These are phyloP conservation scores for Artemisia annua DNA, from an alignment of 129 eudicot species.

Conservation along the genomic window DNA sequence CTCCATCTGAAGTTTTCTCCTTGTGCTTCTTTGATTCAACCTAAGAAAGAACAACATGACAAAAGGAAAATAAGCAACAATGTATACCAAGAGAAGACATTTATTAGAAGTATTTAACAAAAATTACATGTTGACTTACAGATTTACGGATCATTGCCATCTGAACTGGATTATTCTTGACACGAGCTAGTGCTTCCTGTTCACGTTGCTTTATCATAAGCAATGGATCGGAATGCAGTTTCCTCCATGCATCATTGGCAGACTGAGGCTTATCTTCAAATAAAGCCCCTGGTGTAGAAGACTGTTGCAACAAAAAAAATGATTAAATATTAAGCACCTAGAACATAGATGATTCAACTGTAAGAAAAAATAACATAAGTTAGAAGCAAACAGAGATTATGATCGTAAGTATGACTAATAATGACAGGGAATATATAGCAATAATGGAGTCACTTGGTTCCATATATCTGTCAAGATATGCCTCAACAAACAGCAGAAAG, in stretches of 20 bases:
- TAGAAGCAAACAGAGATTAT: neutral
- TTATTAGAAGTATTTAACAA: neutral
- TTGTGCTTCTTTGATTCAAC: constrained; percentile 72
- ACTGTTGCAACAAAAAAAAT: constrained; percentile 39
- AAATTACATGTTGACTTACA: constrained; percentile 38
- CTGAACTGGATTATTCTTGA: constrained; percentile 86
- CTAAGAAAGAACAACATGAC: constrained; percentile 35
- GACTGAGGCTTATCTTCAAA: constrained; percentile 97
- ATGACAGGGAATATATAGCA: neutral
- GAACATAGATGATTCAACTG: neutral
- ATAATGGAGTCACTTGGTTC: constrained; percentile 2
- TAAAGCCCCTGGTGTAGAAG: constrained; percentile 69
- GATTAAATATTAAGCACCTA: neutral
- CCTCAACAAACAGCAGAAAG: neutral
- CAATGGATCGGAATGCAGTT: constrained; percentile 87
- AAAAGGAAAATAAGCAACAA: neutral
- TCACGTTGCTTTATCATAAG: constrained; percentile 87
- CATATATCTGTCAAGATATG: neutral
- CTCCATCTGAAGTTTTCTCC: constrained; percentile 38
- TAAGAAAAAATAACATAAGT: neutral
- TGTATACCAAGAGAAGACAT: neutral
- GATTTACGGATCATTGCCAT: constrained; percentile 97
- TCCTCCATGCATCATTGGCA: constrained; percentile 97
- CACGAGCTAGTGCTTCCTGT: constrained; percentile 91
- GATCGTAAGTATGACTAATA: neutral